Evolutionary conservation across 106 monocot species (phyloP), one percentile per base, ranked within the genome.

Genomic region (Ottelia alismoides): DNA sequence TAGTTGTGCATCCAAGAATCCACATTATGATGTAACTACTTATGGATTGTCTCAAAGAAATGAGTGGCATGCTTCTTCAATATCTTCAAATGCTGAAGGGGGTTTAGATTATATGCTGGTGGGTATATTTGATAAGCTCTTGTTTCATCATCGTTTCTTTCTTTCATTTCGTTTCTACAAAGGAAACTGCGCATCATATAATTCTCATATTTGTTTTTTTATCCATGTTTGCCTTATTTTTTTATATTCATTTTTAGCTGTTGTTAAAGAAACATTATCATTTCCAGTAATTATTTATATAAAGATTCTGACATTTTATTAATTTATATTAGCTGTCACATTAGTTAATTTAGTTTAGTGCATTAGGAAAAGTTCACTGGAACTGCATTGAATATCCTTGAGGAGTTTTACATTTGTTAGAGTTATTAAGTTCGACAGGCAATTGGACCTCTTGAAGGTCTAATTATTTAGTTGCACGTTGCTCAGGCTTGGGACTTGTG

Each of bases 1-100:
- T 18, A 48, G 20, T 18, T 47, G 58, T 28, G 11, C 27, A 14
- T 27, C 40, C 30, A 26, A 45, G 0, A 49, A 60, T 65, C 29
- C 22, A 52, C 49, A 30, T 20, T 61, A 61, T 32, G 6, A 2
- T 55, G 31, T 70, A 53, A 70, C 65, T 22, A 76, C 76, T 30
- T 76, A 65, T 65, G 76, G 76, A 70, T 50, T 65, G 28, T 70
- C 65, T 22, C 27, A 22, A 25, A 45, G 44, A 60, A 70, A 70
- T 61, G 70, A 70, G 28, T 76, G 76, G 76, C 35, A 50, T 61
- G 76, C 76, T 45, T 76, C 70, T 20, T 70, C 65, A n/a, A 59
- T 76, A 28, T 60, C 25, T 19, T 44, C 45, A 28, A 76, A 76
- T 51, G 51, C 28, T 53, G 58, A 65, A 27, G 76, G 76, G 26